Evolutionary conservation across 768 basidiomycete genomes (phyloP).

Genomic region (Hysterangium stoloniferum): DNA sequence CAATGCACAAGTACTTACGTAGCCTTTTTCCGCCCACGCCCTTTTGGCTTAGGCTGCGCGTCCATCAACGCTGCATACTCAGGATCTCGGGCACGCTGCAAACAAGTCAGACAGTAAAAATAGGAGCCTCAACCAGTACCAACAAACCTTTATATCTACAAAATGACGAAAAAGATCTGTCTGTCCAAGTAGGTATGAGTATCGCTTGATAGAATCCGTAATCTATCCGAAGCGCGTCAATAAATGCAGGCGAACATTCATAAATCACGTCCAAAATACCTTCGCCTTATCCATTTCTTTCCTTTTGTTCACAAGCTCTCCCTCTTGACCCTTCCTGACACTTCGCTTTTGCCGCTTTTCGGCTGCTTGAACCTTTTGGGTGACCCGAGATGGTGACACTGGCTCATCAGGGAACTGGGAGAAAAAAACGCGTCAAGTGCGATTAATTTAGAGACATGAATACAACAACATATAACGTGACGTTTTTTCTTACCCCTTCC

Average conservation of each 20-base stretch:
- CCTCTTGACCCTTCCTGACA: slow-evolving; percentile 65
- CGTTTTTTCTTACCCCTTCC: slow-evolving; percentile 25
- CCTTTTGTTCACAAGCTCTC: slow-evolving; percentile 59
- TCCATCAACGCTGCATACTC: slow-evolving; percentile 97
- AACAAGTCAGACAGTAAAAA: no score
- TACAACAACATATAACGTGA: slow-evolving; percentile 7
- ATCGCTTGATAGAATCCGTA: slow-evolving; percentile 90
- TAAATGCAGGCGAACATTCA: not conserved
- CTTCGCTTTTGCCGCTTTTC: slow-evolving; percentile 37
- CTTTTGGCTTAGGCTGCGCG: slow-evolving; percentile 78
- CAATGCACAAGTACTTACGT: slow-evolving; percentile 53
- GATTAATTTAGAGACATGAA: slow-evolving; percentile 13
- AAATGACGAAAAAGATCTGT: slow-evolving; percentile 98
- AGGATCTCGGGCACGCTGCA: slow-evolving; percentile 80
- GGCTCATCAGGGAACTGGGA: no score
- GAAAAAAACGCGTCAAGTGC: slow-evolving; percentile 21
- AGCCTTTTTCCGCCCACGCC: slow-evolving; percentile 78
- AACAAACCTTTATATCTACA: slow-evolving; percentile 86
- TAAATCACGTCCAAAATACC: slow-evolving; percentile 32
- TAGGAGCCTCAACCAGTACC: not conserved
- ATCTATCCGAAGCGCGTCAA: slow-evolving; percentile 48
- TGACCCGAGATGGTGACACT: no score
- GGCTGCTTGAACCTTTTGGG: slow-evolving; percentile 29
- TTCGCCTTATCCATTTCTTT: slow-evolving; percentile 87
- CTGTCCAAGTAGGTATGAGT: slow-evolving; percentile 95